phyloP scores from a whole-genome alignment of 129 eudicot genomes.

The Chrysanthemum makinoi region DNA sequence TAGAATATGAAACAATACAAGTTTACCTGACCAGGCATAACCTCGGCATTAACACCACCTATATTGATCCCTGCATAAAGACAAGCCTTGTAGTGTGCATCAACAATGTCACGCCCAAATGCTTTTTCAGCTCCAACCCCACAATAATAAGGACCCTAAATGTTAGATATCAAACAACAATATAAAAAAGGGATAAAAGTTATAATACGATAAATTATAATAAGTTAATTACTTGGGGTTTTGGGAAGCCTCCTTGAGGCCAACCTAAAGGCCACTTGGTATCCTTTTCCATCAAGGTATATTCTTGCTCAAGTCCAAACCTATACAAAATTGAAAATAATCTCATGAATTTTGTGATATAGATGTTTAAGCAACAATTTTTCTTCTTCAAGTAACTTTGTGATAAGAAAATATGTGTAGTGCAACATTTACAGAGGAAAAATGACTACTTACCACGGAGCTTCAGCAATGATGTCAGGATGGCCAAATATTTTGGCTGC shows the following conservation, averaged over 20 bases:
- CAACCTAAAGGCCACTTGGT: conserved; percentile 83
- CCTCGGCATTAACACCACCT: conserved; percentile 80
- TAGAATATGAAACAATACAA: background rate
- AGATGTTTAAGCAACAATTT: background rate
- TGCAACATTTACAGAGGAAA: background rate
- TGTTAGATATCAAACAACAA: background rate
- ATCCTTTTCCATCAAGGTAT: conserved; percentile 59
- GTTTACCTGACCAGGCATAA: conserved; percentile 84
- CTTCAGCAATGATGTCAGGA: conserved; percentile 65
- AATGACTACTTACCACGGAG: conserved; percentile 53
- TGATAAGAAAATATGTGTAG: background rate
- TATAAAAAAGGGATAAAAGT: background rate
- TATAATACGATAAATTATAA: background rate
- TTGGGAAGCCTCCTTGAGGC: conserved; percentile 77
- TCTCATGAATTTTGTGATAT: background rate
- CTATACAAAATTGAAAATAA: conserved; percentile 22
- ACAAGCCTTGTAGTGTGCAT: conserved; percentile 85
- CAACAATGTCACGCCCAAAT: conserved; percentile 81
- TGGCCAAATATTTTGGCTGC: conserved; percentile 73
- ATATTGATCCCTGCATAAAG: conserved; percentile 83
- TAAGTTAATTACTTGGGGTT: conserved; percentile 51
- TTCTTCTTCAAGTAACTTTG: no score
- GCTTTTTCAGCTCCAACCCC: conserved; percentile 86
- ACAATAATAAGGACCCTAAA: conserved; percentile 87
- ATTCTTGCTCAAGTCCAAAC: conserved; percentile 89